Evolutionary conservation across 805 yeast genomes (phyloP).

Genomic region (Saccharomycopsis lassenensis): DNA sequence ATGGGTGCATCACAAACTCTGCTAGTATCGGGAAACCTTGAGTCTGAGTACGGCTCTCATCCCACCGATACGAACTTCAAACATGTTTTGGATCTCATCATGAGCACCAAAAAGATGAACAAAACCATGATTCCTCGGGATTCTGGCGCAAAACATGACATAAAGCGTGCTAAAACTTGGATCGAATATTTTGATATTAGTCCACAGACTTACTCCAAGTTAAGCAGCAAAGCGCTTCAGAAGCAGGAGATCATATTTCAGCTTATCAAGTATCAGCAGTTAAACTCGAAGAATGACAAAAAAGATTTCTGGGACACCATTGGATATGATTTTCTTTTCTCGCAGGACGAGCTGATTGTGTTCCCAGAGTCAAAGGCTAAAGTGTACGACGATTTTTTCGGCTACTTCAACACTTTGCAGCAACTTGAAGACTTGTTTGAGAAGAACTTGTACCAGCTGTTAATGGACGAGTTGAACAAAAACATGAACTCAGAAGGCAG

Average conservation of each 20-base stretch:
- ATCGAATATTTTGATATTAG: conserved; percentile 11
- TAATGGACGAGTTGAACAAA: conserved; percentile 13
- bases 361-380: conserved; percentile 18
- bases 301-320: conserved; percentile 18
- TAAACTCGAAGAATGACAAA: conserved; percentile 12
- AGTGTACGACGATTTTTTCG: conserved; percentile 18
- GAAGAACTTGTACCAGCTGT: conserved; percentile 11
- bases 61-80: conserved; percentile 2
- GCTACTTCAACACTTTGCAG: conserved; percentile 17
- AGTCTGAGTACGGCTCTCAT: background rate
- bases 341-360: conserved; percentile 13
- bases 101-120: conserved; percentile 11
- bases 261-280: conserved; percentile 12
- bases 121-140: conserved; percentile 8
- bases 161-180: conserved; percentile 14
- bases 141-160: conserved; percentile 3
- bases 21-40: too few species aligned
- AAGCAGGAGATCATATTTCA: conserved; percentile 17
- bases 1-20: too few species aligned
- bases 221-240: conserved; percentile 11
- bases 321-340: conserved; percentile 17
- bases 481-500: conserved; percentile 1
- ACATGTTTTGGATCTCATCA: conserved; percentile 8
- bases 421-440: conserved; percentile 17
- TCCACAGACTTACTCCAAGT: conserved; percentile 6